Evolutionary conservation across 2,329 filamentous ascomycete species (phyloP).

Genomic region (Claviceps africana): DNA sequence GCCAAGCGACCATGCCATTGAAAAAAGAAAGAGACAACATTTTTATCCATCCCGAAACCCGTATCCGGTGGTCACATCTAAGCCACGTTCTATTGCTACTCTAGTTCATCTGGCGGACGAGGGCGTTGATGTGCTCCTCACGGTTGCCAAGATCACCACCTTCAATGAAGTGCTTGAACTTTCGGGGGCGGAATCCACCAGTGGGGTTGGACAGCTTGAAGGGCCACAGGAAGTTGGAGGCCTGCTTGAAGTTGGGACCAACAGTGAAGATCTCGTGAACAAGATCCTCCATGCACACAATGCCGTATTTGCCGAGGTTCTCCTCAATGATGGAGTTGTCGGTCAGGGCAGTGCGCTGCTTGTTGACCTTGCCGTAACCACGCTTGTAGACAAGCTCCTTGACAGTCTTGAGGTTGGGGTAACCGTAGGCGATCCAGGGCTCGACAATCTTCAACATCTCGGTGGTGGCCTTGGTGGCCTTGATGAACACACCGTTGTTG

Average conservation of each 20-base stretch:
- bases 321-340: constrained; percentile 98
- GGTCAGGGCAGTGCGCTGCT: constrained; percentile 90
- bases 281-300: constrained; percentile 97
- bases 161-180: constrained; percentile 99
- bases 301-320: constrained; percentile 93
- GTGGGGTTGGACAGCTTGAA: constrained; percentile 99
- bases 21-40: background rate
- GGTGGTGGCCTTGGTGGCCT: constrained; percentile 90
- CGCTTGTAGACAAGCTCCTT: constrained; percentile 99
- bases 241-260: constrained; percentile 99
- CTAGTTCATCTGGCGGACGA: constrained; percentile 99
- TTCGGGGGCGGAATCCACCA: constrained; percentile 88
- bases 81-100: constrained; percentile 1
- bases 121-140: constrained; percentile 92
- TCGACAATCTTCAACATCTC: constrained; percentile 98
- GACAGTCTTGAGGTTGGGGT: constrained; percentile 98
- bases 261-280: constrained; percentile 99
- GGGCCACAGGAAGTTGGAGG: constrained; percentile 98
- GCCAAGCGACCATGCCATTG: constrained; percentile 24
- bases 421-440: constrained; percentile 98
- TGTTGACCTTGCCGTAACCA: constrained; percentile 96
- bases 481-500: constrained; percentile 99
- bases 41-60: constrained; percentile 14
- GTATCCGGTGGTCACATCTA: constrained; percentile 12
- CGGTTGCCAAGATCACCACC: constrained; percentile 98